Evolutionary conservation across 2,329 filamentous ascomycete genomes (phyloP).

Genomic region (Rasamsonia emersonii): DNA sequence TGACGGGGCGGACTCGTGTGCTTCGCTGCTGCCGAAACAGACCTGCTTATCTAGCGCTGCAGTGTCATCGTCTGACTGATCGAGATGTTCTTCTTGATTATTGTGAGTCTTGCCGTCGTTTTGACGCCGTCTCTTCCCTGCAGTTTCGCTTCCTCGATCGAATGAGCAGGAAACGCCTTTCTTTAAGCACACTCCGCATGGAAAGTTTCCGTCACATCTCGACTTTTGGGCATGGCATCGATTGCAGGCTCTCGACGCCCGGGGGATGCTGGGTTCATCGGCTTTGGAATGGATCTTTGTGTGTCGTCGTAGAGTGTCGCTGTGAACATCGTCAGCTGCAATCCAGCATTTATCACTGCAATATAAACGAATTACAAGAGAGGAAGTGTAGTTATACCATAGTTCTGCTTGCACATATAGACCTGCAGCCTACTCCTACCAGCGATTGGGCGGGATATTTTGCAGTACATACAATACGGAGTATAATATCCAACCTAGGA

Average conservation of each 20-base stretch:
- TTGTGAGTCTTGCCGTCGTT: background rate
- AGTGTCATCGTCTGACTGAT: slow-evolving; percentile 1
- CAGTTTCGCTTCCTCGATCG: background rate
- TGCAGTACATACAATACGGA: too few species aligned
- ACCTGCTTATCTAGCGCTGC: too few species aligned
- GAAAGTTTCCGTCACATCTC: slow-evolving; percentile 8
- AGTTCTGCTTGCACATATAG: too few species aligned
- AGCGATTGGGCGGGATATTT: too few species aligned
- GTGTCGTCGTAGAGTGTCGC: slow-evolving; percentile 9
- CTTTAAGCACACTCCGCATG: slow-evolving; percentile 8
- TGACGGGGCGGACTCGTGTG: too few species aligned
- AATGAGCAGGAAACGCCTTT: slow-evolving; percentile 9
- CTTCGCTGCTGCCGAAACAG: too few species aligned
- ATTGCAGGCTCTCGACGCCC: slow-evolving; percentile 8
- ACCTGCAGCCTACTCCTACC: too few species aligned
- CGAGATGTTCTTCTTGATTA: background rate
- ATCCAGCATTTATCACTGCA: background rate
- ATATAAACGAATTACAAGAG: too few species aligned
- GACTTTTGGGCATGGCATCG: slow-evolving; percentile 8
- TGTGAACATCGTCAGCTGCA: background rate
- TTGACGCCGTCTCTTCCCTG: too few species aligned
- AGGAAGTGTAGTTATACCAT: too few species aligned
- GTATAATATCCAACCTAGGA: background rate
- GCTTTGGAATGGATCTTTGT: slow-evolving; percentile 5
- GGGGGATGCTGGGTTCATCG: background rate